Evolutionary conservation across 305 asterid genomes (phyloP).

Genomic region (Rubia balearica): DNA sequence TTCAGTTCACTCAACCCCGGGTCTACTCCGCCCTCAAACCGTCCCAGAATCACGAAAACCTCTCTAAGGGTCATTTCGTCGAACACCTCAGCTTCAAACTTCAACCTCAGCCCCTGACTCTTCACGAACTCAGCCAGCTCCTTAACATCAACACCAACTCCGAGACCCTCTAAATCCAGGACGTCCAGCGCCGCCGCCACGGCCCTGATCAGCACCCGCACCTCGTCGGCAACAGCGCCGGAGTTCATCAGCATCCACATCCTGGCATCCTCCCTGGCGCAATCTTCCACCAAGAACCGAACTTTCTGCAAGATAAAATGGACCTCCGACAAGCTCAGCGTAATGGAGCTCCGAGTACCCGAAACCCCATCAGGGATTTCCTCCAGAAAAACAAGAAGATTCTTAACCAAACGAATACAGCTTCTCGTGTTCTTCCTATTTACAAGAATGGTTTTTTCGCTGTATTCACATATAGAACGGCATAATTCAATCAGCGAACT

Average conservation of each 20-base stretch:
- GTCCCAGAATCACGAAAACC: conserved; percentile 30
- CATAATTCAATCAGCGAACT: conserved; percentile 41
- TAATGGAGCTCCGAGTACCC: conserved; percentile 17
- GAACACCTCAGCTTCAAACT: conserved; percentile 35
- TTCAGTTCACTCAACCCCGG: conserved; percentile 44
- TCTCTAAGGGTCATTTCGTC: conserved; percentile 29
- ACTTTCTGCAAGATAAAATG: conserved; percentile 70
- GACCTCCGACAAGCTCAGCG: conserved; percentile 57
- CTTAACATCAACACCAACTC: conserved; percentile 30
- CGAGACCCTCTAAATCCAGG: conserved; percentile 30
- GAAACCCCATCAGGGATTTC: conserved; percentile 29
- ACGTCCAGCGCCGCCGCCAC: conserved; percentile 58
- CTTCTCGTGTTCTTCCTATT: conserved; percentile 41
- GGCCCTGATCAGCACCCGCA: conserved; percentile 42
- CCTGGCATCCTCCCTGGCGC: conserved; percentile 50
- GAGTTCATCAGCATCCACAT: conserved; percentile 51
- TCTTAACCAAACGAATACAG: conserved; percentile 43
- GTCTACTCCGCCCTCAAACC: conserved; percentile 31
- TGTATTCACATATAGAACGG: conserved; percentile 36
- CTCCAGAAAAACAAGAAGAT: conserved; percentile 48
- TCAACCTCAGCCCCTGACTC: conserved; percentile 31
- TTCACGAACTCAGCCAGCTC: conserved; percentile 56
- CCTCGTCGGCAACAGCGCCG: conserved; percentile 38
- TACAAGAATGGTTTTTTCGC: conserved; percentile 40
- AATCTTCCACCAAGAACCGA: conserved; percentile 57